Evolutionary conservation across 208 protist species (phyloP).

Genomic region (Strigomonas culicis): DNA sequence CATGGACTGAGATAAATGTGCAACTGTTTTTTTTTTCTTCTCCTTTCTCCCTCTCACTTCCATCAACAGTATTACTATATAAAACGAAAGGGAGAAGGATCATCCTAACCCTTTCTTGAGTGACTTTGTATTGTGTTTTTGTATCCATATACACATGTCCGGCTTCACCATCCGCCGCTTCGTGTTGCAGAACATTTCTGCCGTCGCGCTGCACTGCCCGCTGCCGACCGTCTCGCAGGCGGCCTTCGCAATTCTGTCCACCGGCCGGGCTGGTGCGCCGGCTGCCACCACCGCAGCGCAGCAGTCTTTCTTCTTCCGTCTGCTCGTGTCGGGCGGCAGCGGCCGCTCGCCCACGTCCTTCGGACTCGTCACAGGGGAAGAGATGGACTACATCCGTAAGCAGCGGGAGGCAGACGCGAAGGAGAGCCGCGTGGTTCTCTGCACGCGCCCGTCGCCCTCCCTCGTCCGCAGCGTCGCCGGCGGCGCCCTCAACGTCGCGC

Average conservation of each 20-base stretch:
- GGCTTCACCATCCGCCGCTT: constrained; percentile 59
- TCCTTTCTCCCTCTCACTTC: background rate
- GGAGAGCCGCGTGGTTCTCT: constrained; percentile 65
- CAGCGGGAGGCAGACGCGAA: constrained; percentile 54
- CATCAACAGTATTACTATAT: background rate
- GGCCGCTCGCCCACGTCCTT: constrained; percentile 19
- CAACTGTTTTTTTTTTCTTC: background rate
- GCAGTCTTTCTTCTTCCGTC: constrained; percentile 6
- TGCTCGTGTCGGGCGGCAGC: constrained; percentile 12
- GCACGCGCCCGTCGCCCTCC: constrained; percentile 47
- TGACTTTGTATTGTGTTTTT: background rate
- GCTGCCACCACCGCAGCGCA: background rate
- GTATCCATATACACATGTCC: constrained; percentile 23
- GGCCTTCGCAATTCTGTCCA: constrained; percentile 17
- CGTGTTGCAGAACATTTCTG: constrained; percentile 65
- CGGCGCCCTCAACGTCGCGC: constrained; percentile 35
- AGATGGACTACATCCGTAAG: constrained; percentile 57
- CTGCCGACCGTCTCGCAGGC: constrained; percentile 26
- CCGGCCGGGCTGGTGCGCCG: background rate
- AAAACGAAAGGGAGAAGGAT: background rate
- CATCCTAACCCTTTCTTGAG: background rate
- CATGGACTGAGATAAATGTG: background rate
- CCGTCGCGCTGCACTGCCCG: constrained; percentile 59
- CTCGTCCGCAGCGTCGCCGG: constrained; percentile 48
- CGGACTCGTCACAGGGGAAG: constrained; percentile 59